Conservation (phyloP, 2,329 filamentous ascomycete genomes). For the Aspergillus vadensis region DNA sequence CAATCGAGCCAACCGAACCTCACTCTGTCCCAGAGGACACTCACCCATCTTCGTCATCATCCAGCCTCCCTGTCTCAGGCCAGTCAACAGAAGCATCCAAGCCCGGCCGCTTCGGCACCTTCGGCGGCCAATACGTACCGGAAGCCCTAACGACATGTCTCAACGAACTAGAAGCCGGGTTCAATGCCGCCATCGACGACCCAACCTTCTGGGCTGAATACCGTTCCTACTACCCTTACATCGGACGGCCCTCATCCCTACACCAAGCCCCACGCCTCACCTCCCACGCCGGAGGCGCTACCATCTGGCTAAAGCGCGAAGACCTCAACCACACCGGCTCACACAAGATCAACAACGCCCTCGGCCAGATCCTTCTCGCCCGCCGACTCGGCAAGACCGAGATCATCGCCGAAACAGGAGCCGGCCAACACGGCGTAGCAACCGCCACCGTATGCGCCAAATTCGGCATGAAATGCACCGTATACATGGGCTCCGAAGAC, state of each 20-base stretch:
- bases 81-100: not conserved
- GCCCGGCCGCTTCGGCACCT: slow-evolving; percentile 69
- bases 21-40: not conserved
- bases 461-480: slow-evolving; percentile 94
- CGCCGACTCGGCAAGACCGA: slow-evolving; percentile 85
- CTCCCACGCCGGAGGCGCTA: slow-evolving; percentile 81
- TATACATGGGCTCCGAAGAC: slow-evolving; percentile 97
- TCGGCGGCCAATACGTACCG: slow-evolving; percentile 92
- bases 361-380: slow-evolving; percentile 90
- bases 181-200: slow-evolving; percentile 80
- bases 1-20: slow-evolving; percentile 41
- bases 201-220: slow-evolving; percentile 94
- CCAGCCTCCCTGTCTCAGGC: not conserved
- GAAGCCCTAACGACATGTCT: slow-evolving; percentile 97
- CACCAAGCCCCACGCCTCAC: slow-evolving; percentile 85
- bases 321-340: slow-evolving; percentile 95
- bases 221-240: slow-evolving; percentile 87
- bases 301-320: slow-evolving; percentile 96
- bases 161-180: slow-evolving; percentile 81
- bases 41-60: not conserved
- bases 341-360: slow-evolving; percentile 98
- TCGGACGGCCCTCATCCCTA: slow-evolving; percentile 85
- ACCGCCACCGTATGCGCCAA: slow-evolving; percentile 96
- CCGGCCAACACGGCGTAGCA: slow-evolving; percentile 93
- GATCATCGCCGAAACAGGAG: slow-evolving; percentile 95